Evolutionary conservation across 2,329 filamentous ascomycete genomes (phyloP), one percentile per base, ranked within the genome.

Genomic region (Paradendryphiella salina): DNA sequence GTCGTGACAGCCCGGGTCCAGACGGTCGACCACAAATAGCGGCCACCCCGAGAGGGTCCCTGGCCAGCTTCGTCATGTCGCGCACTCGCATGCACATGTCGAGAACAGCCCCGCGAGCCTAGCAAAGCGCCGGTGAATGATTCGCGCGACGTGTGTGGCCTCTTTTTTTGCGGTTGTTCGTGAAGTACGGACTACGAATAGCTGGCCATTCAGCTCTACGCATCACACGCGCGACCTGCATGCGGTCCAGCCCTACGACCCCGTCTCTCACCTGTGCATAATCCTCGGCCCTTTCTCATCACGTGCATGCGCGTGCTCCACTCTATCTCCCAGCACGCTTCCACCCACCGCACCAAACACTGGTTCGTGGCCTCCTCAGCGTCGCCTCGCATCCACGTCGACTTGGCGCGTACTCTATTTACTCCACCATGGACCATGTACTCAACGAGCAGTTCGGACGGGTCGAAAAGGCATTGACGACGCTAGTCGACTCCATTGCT

Each of bases 401-500:
- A 9, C 35, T 3, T 8, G 23, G 18, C 15, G 5, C 23, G 8
- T 26, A 26, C 9, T 11, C 28, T 32, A 13, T 11, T 17, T 6
- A 29, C 36, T 26, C 26, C n/a, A 35, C 35, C 54, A 79, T 79
- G 77, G 72, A 76, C 46, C 64, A 67, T 40, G 54, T 74, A 23
- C 71, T 80, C 26, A 71, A 75, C 23, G 59, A 66, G 11, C 76
- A 74, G 53, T 79, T 78, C 54, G 69, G 76, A 58, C 73, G 77
- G 52, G 67, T 80, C 35, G 77, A 80, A 50, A 67, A 70, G 44
- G 76, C 76, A 4, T 77, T 95, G 15, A 80, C 82, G 10, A 84
- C 78, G 21, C 78, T 95, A 28, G 86, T 91, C 61, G 88, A 91
- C 69, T 92, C 89, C 0, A 87, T 95, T 56, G 81, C 88, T 5